A percentile compares a stretch with the other conserved stretches of the same genome.
These are phyloP conservation scores for barrel medic (Medicago truncatula) DNA, from an alignment of 306 rosid species.

Conservation along the genomic window DNA sequence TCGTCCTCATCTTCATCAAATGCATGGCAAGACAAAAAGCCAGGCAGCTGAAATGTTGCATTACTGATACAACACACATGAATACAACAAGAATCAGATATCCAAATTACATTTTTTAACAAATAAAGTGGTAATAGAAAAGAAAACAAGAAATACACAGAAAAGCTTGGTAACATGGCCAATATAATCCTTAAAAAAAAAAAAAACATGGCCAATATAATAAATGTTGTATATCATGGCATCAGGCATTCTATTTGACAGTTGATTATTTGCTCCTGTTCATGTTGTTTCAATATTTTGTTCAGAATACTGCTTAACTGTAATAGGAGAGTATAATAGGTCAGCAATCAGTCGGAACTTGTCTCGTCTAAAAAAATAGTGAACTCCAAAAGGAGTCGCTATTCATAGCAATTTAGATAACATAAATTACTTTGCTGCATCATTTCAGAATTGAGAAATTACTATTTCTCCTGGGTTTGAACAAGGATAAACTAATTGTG, in stretches of 20 bases:
- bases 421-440: not conserved
- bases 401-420: too few species aligned
- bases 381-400: too few species aligned
- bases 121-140: slow-evolving; percentile 5
- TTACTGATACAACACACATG: slow-evolving; percentile 66
- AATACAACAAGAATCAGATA: slow-evolving; percentile 42
- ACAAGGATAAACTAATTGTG: slow-evolving; percentile 5
- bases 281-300: too few species aligned
- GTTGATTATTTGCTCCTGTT: not conserved
- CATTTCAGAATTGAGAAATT: slow-evolving; percentile 20
- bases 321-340: too few species aligned
- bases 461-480: slow-evolving; percentile 1
- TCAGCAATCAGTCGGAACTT: too few species aligned
- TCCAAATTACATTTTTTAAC: slow-evolving; percentile 2
- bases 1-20: slow-evolving; percentile 92
- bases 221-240: not conserved
- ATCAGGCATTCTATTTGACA: not conserved
- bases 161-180: slow-evolving; percentile 3
- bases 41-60: slow-evolving; percentile 97
- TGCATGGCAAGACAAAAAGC: slow-evolving; percentile 72
- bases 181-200: not conserved
- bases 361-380: too few species aligned
- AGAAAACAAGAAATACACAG: slow-evolving; percentile 25
- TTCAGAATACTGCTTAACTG: too few species aligned
- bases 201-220: not conserved